Conservation (phyloP, 768 basidiomycete genomes). For the Arthromyces matolae region DNA sequence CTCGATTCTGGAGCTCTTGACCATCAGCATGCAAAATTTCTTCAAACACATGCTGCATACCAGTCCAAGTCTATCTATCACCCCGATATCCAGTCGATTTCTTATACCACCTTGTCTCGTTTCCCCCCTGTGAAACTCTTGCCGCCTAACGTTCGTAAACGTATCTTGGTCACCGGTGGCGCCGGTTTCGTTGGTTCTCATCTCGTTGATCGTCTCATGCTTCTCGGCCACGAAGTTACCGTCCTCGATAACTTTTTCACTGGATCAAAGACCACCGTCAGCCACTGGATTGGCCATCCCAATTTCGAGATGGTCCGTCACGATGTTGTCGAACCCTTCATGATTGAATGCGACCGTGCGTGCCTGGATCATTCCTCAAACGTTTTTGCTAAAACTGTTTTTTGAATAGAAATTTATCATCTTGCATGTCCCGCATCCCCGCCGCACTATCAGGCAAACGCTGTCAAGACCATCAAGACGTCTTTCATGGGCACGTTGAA, state of each 20-base stretch:
- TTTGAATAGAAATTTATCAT: conserved; percentile 85
- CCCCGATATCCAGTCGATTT: conserved; percentile 75
- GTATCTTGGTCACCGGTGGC: conserved; percentile 92
- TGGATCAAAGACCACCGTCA: conserved; percentile 94
- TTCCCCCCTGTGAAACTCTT: conserved; percentile 93
- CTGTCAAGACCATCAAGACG: conserved; percentile 97
- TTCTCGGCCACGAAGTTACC: conserved; percentile 95
- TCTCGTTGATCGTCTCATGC: conserved; percentile 95
- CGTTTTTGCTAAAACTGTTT: conserved; percentile 9
- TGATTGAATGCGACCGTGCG: conserved; percentile 98
- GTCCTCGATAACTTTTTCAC: conserved; percentile 99
- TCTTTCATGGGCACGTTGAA: conserved; percentile 98
- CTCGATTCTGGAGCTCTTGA: conserved; percentile 39
- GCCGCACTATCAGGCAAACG: conserved; percentile 96
- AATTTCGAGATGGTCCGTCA: conserved; percentile 98
- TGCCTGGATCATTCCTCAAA: conserved; percentile 6
- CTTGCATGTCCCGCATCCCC: conserved; percentile 97
- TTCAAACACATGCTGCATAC: conserved; percentile 47
- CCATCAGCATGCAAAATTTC: conserved; percentile 50
- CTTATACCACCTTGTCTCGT: conserved; percentile 87
- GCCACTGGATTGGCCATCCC: conserved; percentile 95
- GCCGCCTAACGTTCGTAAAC: conserved; percentile 72
- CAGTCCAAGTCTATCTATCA: conserved; percentile 87
- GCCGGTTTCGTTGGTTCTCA: conserved; percentile 99
- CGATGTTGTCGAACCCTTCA: conserved; percentile 95